Base-by-base conservation (phyloP, 805 yeast species). In the Vanderwaltozyma polyspora region DNA sequence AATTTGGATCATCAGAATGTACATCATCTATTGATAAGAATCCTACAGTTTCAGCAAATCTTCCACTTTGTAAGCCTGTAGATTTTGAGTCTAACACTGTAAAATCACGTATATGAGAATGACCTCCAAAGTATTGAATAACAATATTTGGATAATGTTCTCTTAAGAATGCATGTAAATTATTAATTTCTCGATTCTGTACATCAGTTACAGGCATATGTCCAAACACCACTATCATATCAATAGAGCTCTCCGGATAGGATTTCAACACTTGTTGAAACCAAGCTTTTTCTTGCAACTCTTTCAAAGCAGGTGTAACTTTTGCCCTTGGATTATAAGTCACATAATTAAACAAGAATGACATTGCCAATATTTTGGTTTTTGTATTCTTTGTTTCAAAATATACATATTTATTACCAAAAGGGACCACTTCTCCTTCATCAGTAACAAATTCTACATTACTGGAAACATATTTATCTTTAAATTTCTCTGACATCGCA, bases 1-100 rank as follows among this genome's bases (percentile, higher is more conserved):
- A 71, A 2, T 28, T 34, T 11, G 62, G 58, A 3, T 49, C 39
- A n/a, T 40, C 39, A n/a, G 35, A 22, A 1, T 31, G 23, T 30
- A 49, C 36, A 1, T 44, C 32, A 13, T 28, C 25, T 16, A 85
- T 60, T 18, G 93, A 74, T 10, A 80, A 57, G 69, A 86, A 89
- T 0, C 97, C 97, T n/a, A 82, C 70, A 0, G 97, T 89, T 53
- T 89, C 97, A 50, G 94, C 74, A 52, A 82, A 89, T 32, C 95
- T 65, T 0, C 97, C 97, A 52, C 94, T 82, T 60, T 89, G 94
- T n/a, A 89, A 57, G 0, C 79, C 95, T 0, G 82, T 74, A 17
- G 87, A 70, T 32, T 60, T 62, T 2, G 64, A 59, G 49, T 89
- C 97, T 33, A 76, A 64, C 3, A 72, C 62, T 6, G 73, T 68